Evolutionary conservation across 1,139 yeast species (phyloP).

Genomic region (Geotrichum phurueaensis): DNA sequence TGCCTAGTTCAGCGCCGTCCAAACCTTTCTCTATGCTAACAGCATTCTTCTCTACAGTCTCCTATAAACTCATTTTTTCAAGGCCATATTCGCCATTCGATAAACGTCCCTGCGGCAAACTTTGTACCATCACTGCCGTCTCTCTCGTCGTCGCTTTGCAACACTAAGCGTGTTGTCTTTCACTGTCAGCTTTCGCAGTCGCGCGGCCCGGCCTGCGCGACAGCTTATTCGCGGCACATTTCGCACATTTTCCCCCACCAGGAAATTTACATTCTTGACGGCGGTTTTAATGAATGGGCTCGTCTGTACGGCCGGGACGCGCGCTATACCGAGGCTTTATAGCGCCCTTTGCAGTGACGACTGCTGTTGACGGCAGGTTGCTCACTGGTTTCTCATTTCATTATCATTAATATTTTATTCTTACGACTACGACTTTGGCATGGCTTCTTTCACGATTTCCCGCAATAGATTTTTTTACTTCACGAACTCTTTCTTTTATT

Average conservation of each 20-base stretch:
- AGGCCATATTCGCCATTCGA: constrained; percentile 65
- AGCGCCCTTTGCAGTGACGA: neutral
- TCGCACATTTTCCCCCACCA: constrained; percentile 37
- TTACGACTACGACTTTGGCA: neutral
- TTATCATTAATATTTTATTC: neutral
- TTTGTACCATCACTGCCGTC: constrained; percentile 43
- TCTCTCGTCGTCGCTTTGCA: constrained; percentile 39
- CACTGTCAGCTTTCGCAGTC: constrained; percentile 89
- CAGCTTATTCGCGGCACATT: constrained; percentile 54
- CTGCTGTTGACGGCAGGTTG: neutral
- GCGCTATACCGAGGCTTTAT: neutral
- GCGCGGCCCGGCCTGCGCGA: constrained; percentile 82
- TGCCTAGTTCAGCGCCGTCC: neutral
- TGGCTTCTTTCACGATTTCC: neutral
- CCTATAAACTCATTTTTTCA: constrained; percentile 13
- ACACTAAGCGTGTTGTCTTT: constrained; percentile 58
- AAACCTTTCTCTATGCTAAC: neutral
- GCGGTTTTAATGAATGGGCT: constrained; percentile 88
- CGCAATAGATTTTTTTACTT: neutral
- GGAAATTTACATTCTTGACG: constrained; percentile 64
- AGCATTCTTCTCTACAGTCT: constrained; percentile 21
- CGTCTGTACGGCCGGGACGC: constrained; percentile 48
- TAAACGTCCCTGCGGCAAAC: constrained; percentile 55
- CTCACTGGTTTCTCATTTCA: neutral
- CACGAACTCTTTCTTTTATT: neutral